These are phyloP conservation scores for Pleurotus tuber-regium DNA, from an alignment of 768 basidiomycete species.

Conservation along the genomic window DNA sequence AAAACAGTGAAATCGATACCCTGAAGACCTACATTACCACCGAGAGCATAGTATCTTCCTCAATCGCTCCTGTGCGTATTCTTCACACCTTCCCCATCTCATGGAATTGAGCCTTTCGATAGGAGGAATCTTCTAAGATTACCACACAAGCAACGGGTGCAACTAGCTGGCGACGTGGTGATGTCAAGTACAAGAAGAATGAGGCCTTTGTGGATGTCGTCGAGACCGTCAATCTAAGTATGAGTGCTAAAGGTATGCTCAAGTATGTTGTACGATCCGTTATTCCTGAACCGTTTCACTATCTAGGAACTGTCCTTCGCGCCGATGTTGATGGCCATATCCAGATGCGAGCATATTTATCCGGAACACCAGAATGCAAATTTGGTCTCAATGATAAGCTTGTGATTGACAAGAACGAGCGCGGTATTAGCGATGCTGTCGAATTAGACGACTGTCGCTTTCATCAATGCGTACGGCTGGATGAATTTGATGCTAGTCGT, in stretches of 20 bases:
- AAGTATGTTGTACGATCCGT: not conserved
- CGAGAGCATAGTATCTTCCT: slow-evolving; percentile 86
- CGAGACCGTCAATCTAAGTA: slow-evolving; percentile 92
- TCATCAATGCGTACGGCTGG: slow-evolving; percentile 95
- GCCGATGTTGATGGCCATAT: slow-evolving; percentile 98
- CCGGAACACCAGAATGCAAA: slow-evolving; percentile 97
- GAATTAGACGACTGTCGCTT: slow-evolving; percentile 98
- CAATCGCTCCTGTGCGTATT: slow-evolving; percentile 72
- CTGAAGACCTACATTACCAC: slow-evolving; percentile 98
- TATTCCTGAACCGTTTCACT: slow-evolving; percentile 7
- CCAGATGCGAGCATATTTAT: slow-evolving; percentile 95
- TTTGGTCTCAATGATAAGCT: slow-evolving; percentile 99
- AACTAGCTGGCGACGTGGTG: slow-evolving; percentile 91
- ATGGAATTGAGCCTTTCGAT: slow-evolving; percentile 7
- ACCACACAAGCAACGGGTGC: slow-evolving; percentile 96
- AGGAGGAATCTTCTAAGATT: slow-evolving; percentile 98
- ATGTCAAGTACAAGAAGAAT: slow-evolving; percentile 99
- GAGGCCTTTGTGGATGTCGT: slow-evolving; percentile 99
- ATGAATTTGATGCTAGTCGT: slow-evolving; percentile 90
- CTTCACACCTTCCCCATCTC: not conserved
- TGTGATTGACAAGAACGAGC: slow-evolving; percentile 85
- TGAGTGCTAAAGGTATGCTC: slow-evolving; percentile 89
- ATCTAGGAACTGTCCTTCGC: slow-evolving; percentile 78
- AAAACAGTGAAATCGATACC: slow-evolving; percentile 98
- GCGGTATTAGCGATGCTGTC: slow-evolving; percentile 72